A percentile compares a stretch with the other conserved stretches of the same genome.
Conservation (phyloP, 495 filamentous ascomycete species). For the Tetracladium setigerum region DNA sequence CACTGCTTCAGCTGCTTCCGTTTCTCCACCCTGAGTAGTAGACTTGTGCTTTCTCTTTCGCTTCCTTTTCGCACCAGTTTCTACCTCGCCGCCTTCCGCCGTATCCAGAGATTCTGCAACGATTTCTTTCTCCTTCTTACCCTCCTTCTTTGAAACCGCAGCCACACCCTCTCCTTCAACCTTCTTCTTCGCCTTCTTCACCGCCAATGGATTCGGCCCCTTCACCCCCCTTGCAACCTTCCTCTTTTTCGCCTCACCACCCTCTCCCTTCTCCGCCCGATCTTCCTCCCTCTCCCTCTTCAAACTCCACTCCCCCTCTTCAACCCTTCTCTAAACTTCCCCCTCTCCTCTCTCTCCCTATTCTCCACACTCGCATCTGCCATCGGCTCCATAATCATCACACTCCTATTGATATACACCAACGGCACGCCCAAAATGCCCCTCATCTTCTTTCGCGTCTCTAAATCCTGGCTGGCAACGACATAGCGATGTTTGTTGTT, state of each 20-base stretch:
- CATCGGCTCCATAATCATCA: slow-evolving; percentile 91
- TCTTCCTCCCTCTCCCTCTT: slow-evolving; percentile 49
- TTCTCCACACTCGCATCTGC: slow-evolving; percentile 51
- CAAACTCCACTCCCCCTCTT: slow-evolving; percentile 41
- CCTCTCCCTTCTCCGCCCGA: slow-evolving; percentile 27
- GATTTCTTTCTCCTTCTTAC: slow-evolving; percentile 7
- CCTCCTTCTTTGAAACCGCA: slow-evolving; percentile 12
- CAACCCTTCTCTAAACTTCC: slow-evolving; percentile 69
- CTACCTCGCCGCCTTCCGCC: not conserved
- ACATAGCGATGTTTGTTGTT: slow-evolving; percentile 89
- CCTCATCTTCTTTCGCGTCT: slow-evolving; percentile 46
- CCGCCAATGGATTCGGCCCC: slow-evolving; percentile 79
- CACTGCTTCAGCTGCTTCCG: slow-evolving; percentile 12
- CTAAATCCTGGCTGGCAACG: slow-evolving; percentile 66
- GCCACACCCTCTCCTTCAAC: slow-evolving; percentile 5
- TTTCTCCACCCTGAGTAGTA: slow-evolving; percentile 11
- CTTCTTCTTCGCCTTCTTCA: slow-evolving; percentile 71
- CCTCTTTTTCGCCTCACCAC: slow-evolving; percentile 46
- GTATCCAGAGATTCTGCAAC: not conserved
- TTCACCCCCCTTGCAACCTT: slow-evolving; percentile 61
- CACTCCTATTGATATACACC: slow-evolving; percentile 75
- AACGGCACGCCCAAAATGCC: slow-evolving; percentile 63
- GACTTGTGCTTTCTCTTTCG: slow-evolving; percentile 36
- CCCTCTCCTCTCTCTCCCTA: slow-evolving; percentile 59
- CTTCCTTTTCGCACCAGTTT: slow-evolving; percentile 29